Evolutionary conservation across 345 rosid genomes (phyloP), one percentile per base, ranked within the genome.

Genomic region (Eucalyptus leucophloia): DNA sequence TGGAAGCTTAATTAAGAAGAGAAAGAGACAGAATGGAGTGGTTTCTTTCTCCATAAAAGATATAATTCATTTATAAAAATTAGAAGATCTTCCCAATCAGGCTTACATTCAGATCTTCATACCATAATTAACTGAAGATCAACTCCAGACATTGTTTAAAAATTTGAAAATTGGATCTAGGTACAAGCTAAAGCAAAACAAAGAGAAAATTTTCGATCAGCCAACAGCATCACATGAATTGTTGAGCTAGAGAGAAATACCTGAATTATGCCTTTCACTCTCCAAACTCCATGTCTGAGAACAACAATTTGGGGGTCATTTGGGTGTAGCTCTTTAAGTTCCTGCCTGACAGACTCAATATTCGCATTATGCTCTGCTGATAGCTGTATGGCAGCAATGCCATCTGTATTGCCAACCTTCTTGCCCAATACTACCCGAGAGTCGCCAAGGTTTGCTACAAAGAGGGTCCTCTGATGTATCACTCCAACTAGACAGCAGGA

Each of bases 261-360:
- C 99, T 98, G 99, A 91, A 98, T 98, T 53, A 96, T 93, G 85
- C 99, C 98, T 90, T 95, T 98, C n/a, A 98, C 99, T 92, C 97
- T 95, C 99, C 99, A 98, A 90, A 95, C 97, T 88, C 98, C 99
- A 92, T 95, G 99, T 92, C 88, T 96, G 58, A 93, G 95, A 88
- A 95, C 96, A 89, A 96, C 99, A 40, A 96, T 96, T 90, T 96
- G 96, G 2, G 98, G 96, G 92, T 98, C 99, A 94, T 94, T 89
- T 45, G 99, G 99, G 91, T 96, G 99, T 37, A 93, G 92, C 87
- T 94, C 98, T 93, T 92, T 94, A 49, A 97, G 98, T 92, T 97
- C 99, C 87, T 91, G 98, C 90, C 98, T 96, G 72, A 95, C 92
- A 87, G 94, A 96, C 90, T 94, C 99, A 24, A 92, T 65, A 90